phyloP scores from a whole-genome alignment of 2,329 filamentous ascomycete genomes.

The Pestalotiopsis sp. region DNA sequence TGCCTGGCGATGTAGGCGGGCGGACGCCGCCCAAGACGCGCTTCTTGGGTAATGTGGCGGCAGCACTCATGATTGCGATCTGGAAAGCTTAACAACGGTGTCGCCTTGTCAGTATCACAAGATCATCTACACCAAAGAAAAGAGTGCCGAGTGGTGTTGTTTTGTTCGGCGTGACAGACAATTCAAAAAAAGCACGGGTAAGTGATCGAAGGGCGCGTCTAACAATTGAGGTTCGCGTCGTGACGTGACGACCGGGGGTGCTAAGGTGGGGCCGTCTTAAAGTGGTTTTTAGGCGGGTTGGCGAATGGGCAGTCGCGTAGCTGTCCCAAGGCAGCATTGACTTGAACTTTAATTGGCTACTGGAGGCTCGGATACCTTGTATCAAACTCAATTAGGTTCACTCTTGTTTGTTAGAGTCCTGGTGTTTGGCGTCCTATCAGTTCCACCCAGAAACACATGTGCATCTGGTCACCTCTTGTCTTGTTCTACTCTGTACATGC shows the following conservation, averaged over 20 bases:
- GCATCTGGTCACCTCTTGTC: too few species aligned
- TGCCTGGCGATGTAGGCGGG: slow-evolving; percentile 56
- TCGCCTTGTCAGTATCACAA: background rate
- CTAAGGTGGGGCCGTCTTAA: background rate
- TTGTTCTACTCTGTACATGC: too few species aligned
- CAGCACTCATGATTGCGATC: slow-evolving; percentile 27
- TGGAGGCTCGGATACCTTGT: background rate
- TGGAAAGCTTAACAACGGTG: background rate
- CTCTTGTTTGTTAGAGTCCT: background rate
- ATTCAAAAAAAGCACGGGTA: background rate
- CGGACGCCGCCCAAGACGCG: slow-evolving; percentile 71
- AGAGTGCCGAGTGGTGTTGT: background rate
- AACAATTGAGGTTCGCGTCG: slow-evolving; percentile 6
- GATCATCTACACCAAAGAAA: background rate
- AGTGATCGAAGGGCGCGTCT: slow-evolving; percentile 7
- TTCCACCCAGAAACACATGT: too few species aligned
- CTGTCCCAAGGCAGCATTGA: background rate
- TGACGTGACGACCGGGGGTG: slow-evolving; percentile 9
- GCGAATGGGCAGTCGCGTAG: background rate
- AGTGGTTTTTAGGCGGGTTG: slow-evolving; percentile 3
- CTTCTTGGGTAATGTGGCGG: slow-evolving; percentile 66
- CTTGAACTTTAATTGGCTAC: background rate
- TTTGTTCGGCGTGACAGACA: background rate
- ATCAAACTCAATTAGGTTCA: background rate
- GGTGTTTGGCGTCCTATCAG: too few species aligned